Evolutionary conservation across 2,329 filamentous ascomycete genomes (phyloP).

Genomic region (Xylariaceae sp.): DNA sequence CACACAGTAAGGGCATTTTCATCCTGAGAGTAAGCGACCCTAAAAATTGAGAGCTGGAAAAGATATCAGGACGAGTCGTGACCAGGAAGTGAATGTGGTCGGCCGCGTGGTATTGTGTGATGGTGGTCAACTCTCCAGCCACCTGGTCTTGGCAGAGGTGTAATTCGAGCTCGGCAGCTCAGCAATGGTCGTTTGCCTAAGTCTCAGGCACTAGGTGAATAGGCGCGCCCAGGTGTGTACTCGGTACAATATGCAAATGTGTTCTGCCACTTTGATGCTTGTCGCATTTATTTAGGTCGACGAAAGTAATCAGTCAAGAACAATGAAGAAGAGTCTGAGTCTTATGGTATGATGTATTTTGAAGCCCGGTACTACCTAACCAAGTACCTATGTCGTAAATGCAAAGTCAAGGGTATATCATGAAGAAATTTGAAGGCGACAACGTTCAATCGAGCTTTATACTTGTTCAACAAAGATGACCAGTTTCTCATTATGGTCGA

Average conservation of each 20-base stretch:
- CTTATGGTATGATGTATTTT: conserved; percentile 10
- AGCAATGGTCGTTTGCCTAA: too few species aligned
- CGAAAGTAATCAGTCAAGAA: conserved; percentile 1
- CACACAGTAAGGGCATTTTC: too few species aligned
- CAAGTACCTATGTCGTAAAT: conserved; percentile 21
- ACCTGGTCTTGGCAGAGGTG: too few species aligned
- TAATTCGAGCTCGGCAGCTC: too few species aligned
- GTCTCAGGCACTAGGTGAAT: too few species aligned
- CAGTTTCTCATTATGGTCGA: conserved; percentile 84
- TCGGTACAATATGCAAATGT: background rate
- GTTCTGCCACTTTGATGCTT: background rate
- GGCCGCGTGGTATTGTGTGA: too few species aligned
- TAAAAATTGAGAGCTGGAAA: too few species aligned
- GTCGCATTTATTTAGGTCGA: background rate
- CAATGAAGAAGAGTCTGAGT: conserved; percentile 5
- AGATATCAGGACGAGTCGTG: too few species aligned
- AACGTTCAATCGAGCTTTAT: conserved; percentile 28
- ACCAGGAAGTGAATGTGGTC: too few species aligned
- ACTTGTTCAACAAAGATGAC: conserved; percentile 67
- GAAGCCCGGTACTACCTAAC: conserved; percentile 1
- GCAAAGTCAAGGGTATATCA: conserved; percentile 29
- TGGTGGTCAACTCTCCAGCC: too few species aligned
- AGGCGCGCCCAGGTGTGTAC: too few species aligned
- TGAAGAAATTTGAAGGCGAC: conserved; percentile 21
- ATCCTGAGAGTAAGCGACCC: too few species aligned